Conservation (phyloP, 2,329 filamentous ascomycete species). For the Penicillium sp. region DNA sequence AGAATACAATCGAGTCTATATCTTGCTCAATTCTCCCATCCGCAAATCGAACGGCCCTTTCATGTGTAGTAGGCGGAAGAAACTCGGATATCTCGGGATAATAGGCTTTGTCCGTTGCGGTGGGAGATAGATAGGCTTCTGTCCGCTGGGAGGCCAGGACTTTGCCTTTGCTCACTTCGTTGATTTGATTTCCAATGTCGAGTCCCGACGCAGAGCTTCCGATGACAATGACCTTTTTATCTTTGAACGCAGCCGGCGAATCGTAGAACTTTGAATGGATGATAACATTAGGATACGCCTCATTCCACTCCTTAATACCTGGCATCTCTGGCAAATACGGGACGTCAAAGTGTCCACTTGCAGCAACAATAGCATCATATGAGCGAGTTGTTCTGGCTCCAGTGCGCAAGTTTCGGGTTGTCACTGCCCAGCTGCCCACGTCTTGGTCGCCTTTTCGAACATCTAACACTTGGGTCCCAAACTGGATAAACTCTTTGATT, state of each 20-base stretch:
- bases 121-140: conserved; percentile 51
- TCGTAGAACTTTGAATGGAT: conserved; percentile 83
- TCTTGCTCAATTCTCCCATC: conserved; percentile 68
- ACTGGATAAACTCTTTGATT: conserved; percentile 68
- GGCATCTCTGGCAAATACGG: conserved; percentile 69
- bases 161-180: conserved; percentile 60
- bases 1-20: conserved; percentile 81
- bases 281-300: conserved; percentile 63
- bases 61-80: conserved; percentile 55
- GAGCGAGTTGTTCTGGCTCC: conserved; percentile 47
- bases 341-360: conserved; percentile 75
- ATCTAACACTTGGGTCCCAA: conserved; percentile 72
- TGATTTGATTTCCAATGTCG: conserved; percentile 82
- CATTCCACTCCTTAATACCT: conserved; percentile 65
- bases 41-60: conserved; percentile 68
- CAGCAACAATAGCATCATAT: conserved; percentile 78
- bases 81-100: conserved; percentile 60
- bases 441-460: conserved; percentile 51
- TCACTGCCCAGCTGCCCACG: conserved; percentile 64
- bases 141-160: conserved; percentile 68
- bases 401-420: conserved; percentile 57
- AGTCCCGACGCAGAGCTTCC: conserved; percentile 84
- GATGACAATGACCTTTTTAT: conserved; percentile 79
- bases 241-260: conserved; percentile 63
- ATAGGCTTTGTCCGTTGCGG: conserved; percentile 60